Evolutionary conservation across 371 early-diverging fungal species (phyloP).

Genomic region (Gilbertella persicaria): DNA sequence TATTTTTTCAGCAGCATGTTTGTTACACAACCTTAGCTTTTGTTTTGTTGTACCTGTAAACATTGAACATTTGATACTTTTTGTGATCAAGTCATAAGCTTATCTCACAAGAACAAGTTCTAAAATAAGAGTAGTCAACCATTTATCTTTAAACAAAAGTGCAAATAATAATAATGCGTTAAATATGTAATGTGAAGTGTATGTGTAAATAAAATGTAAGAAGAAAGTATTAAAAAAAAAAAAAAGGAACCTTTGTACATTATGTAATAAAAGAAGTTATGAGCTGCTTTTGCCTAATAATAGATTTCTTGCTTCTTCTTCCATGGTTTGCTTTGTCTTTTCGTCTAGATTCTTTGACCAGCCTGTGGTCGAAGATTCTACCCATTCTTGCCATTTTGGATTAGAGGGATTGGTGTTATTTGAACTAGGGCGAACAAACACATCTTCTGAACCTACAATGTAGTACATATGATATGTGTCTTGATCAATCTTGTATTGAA

Average conservation of each 20-base stretch:
- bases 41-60: too few relatives aligned
- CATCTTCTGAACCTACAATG: slow-evolving; percentile 53
- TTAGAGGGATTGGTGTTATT: slow-evolving; percentile 1
- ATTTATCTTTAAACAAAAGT: too few relatives aligned
- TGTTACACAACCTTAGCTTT: too few relatives aligned
- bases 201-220: too few relatives aligned
- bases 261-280: background rate
- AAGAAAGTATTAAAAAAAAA: background rate
- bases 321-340: slow-evolving; percentile 24
- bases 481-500: slow-evolving; percentile 94
- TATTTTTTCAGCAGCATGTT: too few relatives aligned
- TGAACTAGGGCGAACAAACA: slow-evolving; percentile 53
- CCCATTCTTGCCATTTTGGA: slow-evolving; percentile 15
- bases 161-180: too few relatives aligned
- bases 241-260: background rate
- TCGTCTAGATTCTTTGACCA: slow-evolving; percentile 35
- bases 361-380: slow-evolving; percentile 35
- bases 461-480: slow-evolving; percentile 55
- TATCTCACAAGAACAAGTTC: too few relatives aligned
- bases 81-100: too few relatives aligned
- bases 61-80: too few relatives aligned
- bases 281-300: slow-evolving; percentile 4
- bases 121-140: too few relatives aligned
- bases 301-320: slow-evolving; percentile 27
- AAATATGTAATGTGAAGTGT: too few relatives aligned